Base-by-base conservation (phyloP, 768 basidiomycete species). In the Phanerochaete sordida region DNA sequence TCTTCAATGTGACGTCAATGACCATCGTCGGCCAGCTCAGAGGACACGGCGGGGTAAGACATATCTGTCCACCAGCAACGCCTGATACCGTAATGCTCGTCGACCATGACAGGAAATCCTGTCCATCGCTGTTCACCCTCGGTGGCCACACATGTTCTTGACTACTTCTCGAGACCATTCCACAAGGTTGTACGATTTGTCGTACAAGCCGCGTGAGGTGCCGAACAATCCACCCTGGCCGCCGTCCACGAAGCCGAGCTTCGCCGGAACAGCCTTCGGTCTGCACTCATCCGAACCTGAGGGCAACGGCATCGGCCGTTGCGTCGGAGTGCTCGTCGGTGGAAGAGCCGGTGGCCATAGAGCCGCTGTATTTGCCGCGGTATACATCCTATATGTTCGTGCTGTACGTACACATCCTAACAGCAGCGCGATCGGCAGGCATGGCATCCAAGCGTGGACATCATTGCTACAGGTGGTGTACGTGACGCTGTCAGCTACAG, bases 401-500 rank as follows among this genome's bases (percentile, higher is more conserved):
- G n/a, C n/a, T n/a, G n/a, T n/a, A n/a, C n/a, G n/a, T n/a, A n/a
- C n/a, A n/a, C n/a, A n/a, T n/a, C n/a, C n/a, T n/a, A n/a, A n/a
- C n/a, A n/a, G n/a, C n/a, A n/a, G n/a, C n/a, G n/a, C n/a, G n/a
- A n/a, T n/a, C n/a, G 16, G 19, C 16, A 91, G 89, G 82, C 85
- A 27, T 93, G 92, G 71, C 88, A 92, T 68, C 79, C 83, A 0
- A 72, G 72, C 11, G 72, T 80, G 54, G 87, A 88, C 3, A 64
- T 92, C 16, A 77, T 93, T 54, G 90, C 89, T 11, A 93, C 91
- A 16, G 87, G 89, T 66, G 90, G 90, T 23, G 90, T 91, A 69
- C 60, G 85, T 74, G 6, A 13, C 27, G 30, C 12, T 43, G 53
- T 27, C 45, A 31, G 27, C 35, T 30, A n/a, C 3, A 23, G 33